Conservation (phyloP, 768 basidiomycete genomes). For the Lentinula detonsa region DNA sequence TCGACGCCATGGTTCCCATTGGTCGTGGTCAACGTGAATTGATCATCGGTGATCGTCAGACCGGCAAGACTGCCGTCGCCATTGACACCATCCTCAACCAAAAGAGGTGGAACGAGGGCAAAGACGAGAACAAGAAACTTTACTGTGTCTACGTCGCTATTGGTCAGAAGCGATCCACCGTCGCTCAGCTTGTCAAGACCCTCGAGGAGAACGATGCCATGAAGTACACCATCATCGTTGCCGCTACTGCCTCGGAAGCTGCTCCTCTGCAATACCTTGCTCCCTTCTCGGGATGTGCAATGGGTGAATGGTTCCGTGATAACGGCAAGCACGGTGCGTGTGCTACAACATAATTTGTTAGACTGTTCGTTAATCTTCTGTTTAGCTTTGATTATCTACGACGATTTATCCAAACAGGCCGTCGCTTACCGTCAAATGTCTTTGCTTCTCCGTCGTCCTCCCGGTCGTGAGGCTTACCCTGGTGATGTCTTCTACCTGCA, state of each 20-base stretch:
- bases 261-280: constrained; percentile 99
- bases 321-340: constrained; percentile 95
- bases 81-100: constrained; percentile 99
- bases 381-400: constrained; percentile 94
- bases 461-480: constrained; percentile 99
- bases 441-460: constrained; percentile 97
- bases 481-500: constrained; percentile 99
- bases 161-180: constrained; percentile 99
- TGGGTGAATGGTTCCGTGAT: constrained; percentile 99
- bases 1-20: constrained; percentile 99
- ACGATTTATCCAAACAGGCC: constrained; percentile 99
- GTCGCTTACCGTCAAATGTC: constrained; percentile 99
- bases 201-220: constrained; percentile 99
- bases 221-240: constrained; percentile 99
- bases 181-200: constrained; percentile 98
- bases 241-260: constrained; percentile 98
- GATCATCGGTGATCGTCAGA: constrained; percentile 99
- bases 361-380: constrained; percentile 9
- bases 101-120: constrained; percentile 98
- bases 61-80: constrained; percentile 98
- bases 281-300: constrained; percentile 99
- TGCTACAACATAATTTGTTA: background rate
- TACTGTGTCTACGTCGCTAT: constrained; percentile 99
- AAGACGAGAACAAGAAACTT: constrained; percentile 95
- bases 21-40: constrained; percentile 99